Conservation (phyloP, 768 basidiomycete genomes). For the Tricholoma matsutake region DNA sequence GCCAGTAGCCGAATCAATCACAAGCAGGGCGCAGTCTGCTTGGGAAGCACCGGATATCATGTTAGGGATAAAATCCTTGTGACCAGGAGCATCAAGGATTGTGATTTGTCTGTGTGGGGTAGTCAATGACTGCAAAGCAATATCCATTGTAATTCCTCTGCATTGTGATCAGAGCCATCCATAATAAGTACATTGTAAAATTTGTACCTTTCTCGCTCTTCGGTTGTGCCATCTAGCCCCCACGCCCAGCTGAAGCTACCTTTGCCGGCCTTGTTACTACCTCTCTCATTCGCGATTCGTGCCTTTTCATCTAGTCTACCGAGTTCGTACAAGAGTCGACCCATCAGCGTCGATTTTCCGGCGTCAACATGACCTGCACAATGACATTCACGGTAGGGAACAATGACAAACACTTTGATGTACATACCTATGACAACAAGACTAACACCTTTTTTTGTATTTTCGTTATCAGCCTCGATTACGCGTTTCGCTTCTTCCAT, state of each 20-base stretch:
- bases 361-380: conserved; percentile 93
- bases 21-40: conserved; percentile 91
- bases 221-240: conserved; percentile 89
- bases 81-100: conserved; percentile 96
- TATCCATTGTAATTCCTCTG: conserved; percentile 98
- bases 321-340: conserved; percentile 87
- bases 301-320: conserved; percentile 87
- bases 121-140: conserved; percentile 75
- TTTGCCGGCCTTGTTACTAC: conserved; percentile 87
- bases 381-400: background rate
- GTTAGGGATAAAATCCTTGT: conserved; percentile 97
- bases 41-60: conserved; percentile 99
- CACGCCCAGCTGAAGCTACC: conserved; percentile 98
- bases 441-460: conserved; percentile 69
- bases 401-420: too few species aligned
- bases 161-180: conserved; percentile 6
- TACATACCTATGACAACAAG: conserved; percentile 87
- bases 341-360: conserved; percentile 98
- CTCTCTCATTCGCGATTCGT: conserved; percentile 80
- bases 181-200: background rate
- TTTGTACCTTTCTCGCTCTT: conserved; percentile 86
- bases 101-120: conserved; percentile 81
- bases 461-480: conserved; percentile 44
- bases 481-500: conserved; percentile 71
- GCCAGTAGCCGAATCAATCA: conserved; percentile 85